A percentile compares a stretch with the other conserved stretches of the same genome.
These are phyloP conservation scores for Venturia effusa DNA, from an alignment of 2,329 filamentous ascomycete species.

Conservation along the genomic window DNA sequence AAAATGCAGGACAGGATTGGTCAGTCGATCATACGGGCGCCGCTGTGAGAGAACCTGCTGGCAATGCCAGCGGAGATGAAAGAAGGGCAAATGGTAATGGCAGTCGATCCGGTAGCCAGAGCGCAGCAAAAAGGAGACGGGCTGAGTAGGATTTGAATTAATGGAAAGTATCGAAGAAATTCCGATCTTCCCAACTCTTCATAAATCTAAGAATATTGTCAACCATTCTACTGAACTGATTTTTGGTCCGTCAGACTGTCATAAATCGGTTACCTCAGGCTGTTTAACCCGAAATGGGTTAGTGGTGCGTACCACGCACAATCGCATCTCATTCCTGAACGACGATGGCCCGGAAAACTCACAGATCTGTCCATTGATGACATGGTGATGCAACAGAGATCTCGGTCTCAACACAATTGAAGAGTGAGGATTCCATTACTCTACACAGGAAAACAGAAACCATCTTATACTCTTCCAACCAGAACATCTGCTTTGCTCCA, in stretches of 20 bases:
- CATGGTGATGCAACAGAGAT: background rate
- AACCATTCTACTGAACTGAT: too few relatives aligned
- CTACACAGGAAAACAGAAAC: background rate
- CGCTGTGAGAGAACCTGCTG: background rate
- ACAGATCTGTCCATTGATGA: too few relatives aligned
- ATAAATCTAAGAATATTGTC: too few relatives aligned
- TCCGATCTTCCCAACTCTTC: too few relatives aligned
- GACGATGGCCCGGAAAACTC: too few relatives aligned
- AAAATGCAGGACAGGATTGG: slow-evolving; percentile 53
- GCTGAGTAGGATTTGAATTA: background rate
- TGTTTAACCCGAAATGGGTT: too few relatives aligned
- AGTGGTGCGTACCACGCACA: too few relatives aligned
- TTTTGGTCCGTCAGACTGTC: too few relatives aligned
- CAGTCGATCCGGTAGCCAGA: background rate
- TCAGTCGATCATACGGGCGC: background rate
- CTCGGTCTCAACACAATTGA: background rate
- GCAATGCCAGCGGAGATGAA: slow-evolving; percentile 7
- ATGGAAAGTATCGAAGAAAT: too few relatives aligned
- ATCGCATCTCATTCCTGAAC: too few relatives aligned
- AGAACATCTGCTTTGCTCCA: background rate
- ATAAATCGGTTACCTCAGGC: too few relatives aligned
- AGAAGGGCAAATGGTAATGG: slow-evolving; percentile 4
- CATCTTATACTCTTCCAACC: background rate
- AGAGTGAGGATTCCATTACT: slow-evolving; percentile 3
- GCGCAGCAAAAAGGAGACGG: background rate